Base-by-base conservation (phyloP, 352 stramenopile species). In the Pythium aristosporum region DNA sequence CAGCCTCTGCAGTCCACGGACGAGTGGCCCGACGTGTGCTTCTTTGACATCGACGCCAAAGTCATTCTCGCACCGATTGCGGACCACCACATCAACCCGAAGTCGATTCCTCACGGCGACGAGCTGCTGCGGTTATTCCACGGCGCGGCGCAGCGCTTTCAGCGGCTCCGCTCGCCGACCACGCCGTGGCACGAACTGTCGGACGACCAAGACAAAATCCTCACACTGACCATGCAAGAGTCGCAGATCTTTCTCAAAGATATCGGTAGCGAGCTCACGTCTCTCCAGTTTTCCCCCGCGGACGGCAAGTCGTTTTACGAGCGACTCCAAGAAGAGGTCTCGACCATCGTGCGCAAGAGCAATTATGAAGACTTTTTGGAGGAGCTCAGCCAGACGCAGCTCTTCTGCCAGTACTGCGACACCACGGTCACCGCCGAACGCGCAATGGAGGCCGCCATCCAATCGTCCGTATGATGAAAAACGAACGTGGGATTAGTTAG, bases 361-460 rank as follows among this genome's bases (percentile, higher is more conserved):
- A 63, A 72, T 20, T 89, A 84, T 63, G 78, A 86, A 55, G 72
- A 82, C 30, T 95, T 89, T 58, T 49, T 92, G 47, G 77, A 91
- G 32, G 84, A 92, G 61, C 93, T 95, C 46, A 89, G 79, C 20
- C 84, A 95, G 68, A 95, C 86, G 51, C 86, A 95, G 51, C 61
- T 95, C 51, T 95, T 95, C 55, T 95, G 82, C 54, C 80, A 92
- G 67, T 95, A 92, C 64, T 93, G 87, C 63, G 86, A 95, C 69
- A 85, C 76, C 13, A 60, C 86, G 4, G 63, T 95, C 68, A 88
- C 62, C 72, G 72, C 28, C 4, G 65, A 67, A 12, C 51, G 51
- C 36, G 54, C 21, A 50, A 50, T 5, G 39, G 18, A 46, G 9
- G 18, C 13, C 15, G 18, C 13, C 15, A n/a, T 46, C 39, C 39